phyloP scores from a whole-genome alignment of 805 yeast species.

The Candida succiphila region DNA sequence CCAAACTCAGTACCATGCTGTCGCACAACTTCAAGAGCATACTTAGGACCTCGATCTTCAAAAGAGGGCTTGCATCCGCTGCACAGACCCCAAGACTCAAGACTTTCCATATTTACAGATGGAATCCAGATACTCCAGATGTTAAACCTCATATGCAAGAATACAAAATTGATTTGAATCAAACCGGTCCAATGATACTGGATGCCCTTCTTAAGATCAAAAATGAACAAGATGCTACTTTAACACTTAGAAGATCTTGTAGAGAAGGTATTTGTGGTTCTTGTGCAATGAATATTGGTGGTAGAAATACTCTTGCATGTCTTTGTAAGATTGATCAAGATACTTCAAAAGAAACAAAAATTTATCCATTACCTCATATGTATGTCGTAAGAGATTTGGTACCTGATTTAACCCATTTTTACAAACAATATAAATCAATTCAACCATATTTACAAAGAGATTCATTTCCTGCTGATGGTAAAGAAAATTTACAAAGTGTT shows the following conservation, averaged over 20 bases:
- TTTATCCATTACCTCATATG: conserved; percentile 98
- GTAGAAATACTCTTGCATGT: conserved; percentile 94
- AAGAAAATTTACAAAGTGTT: conserved; percentile 83
- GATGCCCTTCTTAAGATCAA: conserved; percentile 93
- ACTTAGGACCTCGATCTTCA: too few species aligned
- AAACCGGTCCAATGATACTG: conserved; percentile 96
- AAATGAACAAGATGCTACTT: conserved; percentile 91
- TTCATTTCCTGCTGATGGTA: conserved; percentile 75
- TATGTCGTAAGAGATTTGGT: conserved; percentile 94
- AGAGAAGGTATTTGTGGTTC: conserved; percentile 99
- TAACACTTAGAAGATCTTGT: conserved; percentile 96
- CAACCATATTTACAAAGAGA: conserved; percentile 92
- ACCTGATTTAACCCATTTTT: conserved; percentile 95
- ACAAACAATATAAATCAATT: conserved; percentile 96
- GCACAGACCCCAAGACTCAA: conserved; percentile 52
- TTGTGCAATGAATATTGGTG: conserved; percentile 99
- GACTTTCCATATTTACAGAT: conserved; percentile 88
- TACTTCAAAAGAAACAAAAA: conserved; percentile 63
- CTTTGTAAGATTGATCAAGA: conserved; percentile 87
- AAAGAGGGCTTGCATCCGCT: conserved; percentile 38
- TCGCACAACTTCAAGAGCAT: too few species aligned
- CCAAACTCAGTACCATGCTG: neutral
- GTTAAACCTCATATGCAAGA: conserved; percentile 80
- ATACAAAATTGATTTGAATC: conserved; percentile 77
- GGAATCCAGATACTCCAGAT: conserved; percentile 97